phyloP scores from a whole-genome alignment of 305 asterid species.

The Fraxinus dipetala region DNA sequence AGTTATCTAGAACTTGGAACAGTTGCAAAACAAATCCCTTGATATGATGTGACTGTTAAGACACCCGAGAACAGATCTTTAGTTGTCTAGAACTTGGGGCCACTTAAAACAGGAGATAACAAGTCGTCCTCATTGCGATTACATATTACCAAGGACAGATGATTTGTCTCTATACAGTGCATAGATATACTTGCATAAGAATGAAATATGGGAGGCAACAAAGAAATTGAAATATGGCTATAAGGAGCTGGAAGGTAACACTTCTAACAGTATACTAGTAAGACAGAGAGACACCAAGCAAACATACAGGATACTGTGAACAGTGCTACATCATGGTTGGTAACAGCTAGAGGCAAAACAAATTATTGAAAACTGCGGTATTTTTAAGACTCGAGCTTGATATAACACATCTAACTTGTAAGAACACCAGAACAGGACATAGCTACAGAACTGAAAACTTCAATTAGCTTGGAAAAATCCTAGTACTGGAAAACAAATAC shows the following conservation, averaged over 20 bases:
- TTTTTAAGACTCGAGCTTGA: not conserved
- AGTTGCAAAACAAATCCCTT: not conserved
- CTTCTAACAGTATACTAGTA: not conserved
- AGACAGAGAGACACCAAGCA: not conserved
- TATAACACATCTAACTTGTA: conserved; percentile 13
- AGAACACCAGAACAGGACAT: conserved; percentile 13
- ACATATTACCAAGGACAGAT: not conserved
- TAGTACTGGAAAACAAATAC: not conserved
- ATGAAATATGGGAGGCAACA: not conserved
- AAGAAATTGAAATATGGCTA: not conserved
- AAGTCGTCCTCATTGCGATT: not conserved
- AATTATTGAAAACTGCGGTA: not conserved
- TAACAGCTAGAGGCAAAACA: not conserved
- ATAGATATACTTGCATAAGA: not conserved
- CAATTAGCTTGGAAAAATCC: conserved; percentile 7
- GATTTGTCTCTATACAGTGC: conserved; percentile 1
- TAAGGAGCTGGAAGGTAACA: not conserved
- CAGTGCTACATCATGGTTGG: not conserved
- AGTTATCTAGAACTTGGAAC: conserved; percentile 6
- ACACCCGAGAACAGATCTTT: not conserved
- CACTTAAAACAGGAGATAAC: not conserved
- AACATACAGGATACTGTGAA: not conserved
- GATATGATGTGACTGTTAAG: not conserved
- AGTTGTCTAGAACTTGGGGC: not conserved
- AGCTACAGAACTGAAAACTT: conserved; percentile 5